A percentile compares a stretch with the other conserved stretches of the same genome.
Conservation (phyloP, 352 stramenopile species). For the Plasmopara halstedii region DNA sequence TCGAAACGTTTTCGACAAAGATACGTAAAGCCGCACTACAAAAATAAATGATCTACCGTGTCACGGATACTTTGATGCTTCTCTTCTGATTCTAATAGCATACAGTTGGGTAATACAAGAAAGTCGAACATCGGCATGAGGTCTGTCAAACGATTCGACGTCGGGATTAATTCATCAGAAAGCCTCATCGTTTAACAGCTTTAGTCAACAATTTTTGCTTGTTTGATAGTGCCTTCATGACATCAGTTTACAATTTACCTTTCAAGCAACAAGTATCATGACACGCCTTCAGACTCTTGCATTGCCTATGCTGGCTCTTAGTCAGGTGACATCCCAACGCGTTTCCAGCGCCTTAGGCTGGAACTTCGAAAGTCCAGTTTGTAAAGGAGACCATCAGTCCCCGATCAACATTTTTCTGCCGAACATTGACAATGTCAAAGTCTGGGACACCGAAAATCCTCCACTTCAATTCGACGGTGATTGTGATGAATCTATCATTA, state of each 20-base stretch:
- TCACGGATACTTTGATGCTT: too few species aligned
- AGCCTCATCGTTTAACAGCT: too few species aligned
- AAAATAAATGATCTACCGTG: too few species aligned
- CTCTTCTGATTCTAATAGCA: too few species aligned
- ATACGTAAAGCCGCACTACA: too few species aligned
- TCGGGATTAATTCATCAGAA: too few species aligned
- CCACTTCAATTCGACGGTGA: slow-evolving; percentile 44
- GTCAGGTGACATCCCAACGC: not conserved
- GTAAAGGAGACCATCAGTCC: slow-evolving; percentile 40
- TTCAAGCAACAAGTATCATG: not conserved
- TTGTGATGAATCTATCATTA: slow-evolving; percentile 46
- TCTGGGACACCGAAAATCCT: slow-evolving; percentile 29
- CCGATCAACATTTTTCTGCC: slow-evolving; percentile 40
- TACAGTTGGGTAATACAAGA: too few species aligned
- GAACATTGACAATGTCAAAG: slow-evolving; percentile 22
- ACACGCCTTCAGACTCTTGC: not conserved
- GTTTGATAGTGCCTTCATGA: not conserved
- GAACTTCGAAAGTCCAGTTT: slow-evolving; percentile 27
- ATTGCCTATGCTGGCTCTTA: not conserved
- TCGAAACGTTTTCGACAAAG: too few species aligned
- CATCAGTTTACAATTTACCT: not conserved
- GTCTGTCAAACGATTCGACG: too few species aligned
- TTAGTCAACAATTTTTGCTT: too few species aligned
- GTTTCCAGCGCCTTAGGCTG: slow-evolving; percentile 12
- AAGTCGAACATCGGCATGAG: too few species aligned